Conservation (phyloP, 2,329 filamentous ascomycete species). For the Microdochium bolleyi region DNA sequence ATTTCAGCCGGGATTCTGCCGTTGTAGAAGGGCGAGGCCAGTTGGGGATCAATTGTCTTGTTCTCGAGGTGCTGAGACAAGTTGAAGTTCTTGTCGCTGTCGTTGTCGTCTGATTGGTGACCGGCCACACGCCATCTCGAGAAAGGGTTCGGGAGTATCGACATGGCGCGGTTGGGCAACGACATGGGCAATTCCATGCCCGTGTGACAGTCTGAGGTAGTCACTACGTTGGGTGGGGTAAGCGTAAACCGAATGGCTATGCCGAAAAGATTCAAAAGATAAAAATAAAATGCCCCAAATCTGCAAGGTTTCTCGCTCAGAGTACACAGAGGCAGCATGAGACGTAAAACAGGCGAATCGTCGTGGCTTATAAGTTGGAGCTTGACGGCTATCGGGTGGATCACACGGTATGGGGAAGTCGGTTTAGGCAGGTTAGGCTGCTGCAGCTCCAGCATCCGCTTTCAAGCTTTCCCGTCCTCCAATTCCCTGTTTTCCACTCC, state of each 20-base stretch:
- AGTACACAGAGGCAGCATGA: too few species aligned
- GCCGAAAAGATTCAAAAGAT: too few species aligned
- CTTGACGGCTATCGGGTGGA: background rate
- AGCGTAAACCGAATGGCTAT: too few species aligned
- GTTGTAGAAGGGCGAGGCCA: conserved; percentile 11
- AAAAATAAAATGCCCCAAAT: too few species aligned
- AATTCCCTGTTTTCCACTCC: background rate
- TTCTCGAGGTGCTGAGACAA: conserved; percentile 7
- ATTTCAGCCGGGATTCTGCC: conserved; percentile 19
- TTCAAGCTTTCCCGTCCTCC: background rate
- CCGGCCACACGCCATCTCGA: background rate
- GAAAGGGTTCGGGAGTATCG: background rate
- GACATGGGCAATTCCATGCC: background rate
- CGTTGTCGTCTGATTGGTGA: background rate
- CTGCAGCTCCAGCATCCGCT: background rate
- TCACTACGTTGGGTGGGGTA: too few species aligned
- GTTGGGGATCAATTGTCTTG: conserved; percentile 9
- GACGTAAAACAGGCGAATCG: too few species aligned
- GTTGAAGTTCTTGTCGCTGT: conserved; percentile 2
- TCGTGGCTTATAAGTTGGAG: too few species aligned
- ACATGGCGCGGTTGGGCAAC: background rate
- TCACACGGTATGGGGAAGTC: background rate
- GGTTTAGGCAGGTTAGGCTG: background rate
- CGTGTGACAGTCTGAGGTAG: background rate
- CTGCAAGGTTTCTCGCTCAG: too few species aligned